A percentile compares a stretch with the other conserved stretches of the same genome.
These are phyloP conservation scores for Posidonia oceanica DNA, from an alignment of 116 monocot species.

Conservation along the genomic window DNA sequence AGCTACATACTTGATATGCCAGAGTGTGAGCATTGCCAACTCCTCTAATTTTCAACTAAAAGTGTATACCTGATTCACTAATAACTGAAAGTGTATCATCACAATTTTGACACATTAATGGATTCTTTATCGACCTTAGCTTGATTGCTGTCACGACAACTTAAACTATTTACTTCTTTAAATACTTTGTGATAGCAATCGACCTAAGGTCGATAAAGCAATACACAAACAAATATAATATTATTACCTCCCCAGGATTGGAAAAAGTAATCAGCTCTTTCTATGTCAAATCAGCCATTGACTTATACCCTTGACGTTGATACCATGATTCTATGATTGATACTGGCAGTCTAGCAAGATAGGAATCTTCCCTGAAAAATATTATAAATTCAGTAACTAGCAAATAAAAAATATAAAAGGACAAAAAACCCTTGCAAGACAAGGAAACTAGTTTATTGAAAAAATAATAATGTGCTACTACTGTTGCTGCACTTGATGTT, in stretches of 20 bases:
- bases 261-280: conserved; percentile 54
- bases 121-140: no score
- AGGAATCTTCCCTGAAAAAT: conserved; percentile 60
- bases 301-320: conserved; percentile 75
- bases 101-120: no score
- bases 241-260: conserved; percentile 24
- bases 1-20: conserved; percentile 49
- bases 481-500: conserved; percentile 35
- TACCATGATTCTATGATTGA: conserved; percentile 98
- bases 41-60: conserved; percentile 78
- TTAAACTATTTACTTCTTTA: no score
- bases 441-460: neutral
- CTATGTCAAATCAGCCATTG: conserved; percentile 85
- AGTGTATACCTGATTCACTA: no score
- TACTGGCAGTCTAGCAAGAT: conserved; percentile 61
- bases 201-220: no score
- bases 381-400: neutral
- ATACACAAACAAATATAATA: neutral
- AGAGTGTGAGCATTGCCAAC: conserved; percentile 58
- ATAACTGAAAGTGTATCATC: no score
- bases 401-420: neutral
- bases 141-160: no score
- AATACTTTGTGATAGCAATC: no score
- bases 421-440: no score
- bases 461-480: neutral